Conservation (phyloP, 176 grass and related monocot genomes). For the Avena eriantha region DNA sequence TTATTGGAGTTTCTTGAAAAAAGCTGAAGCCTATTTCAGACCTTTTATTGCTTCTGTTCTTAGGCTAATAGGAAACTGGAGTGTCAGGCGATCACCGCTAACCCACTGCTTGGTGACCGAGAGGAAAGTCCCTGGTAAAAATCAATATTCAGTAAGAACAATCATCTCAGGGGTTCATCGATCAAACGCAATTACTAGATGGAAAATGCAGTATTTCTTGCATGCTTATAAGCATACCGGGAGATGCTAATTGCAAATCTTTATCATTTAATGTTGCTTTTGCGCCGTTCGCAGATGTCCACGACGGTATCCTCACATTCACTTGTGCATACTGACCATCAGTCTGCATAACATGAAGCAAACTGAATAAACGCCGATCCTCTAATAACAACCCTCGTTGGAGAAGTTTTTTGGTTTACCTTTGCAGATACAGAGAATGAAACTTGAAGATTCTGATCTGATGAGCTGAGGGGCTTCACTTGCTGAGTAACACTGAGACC, state of each 20-base stretch:
- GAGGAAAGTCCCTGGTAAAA: conserved; percentile 68
- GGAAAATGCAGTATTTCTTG: neutral
- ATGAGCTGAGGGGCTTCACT: conserved; percentile 58
- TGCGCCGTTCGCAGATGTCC: conserved; percentile 64
- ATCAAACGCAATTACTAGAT: neutral
- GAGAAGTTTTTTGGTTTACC: conserved; percentile 28
- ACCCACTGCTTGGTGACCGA: conserved; percentile 66
- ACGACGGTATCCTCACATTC: conserved; percentile 80
- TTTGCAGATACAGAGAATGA: conserved; percentile 65
- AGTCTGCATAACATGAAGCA: conserved; percentile 43
- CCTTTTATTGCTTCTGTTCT: conserved; percentile 85
- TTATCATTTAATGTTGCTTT: conserved; percentile 70
- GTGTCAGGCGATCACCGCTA: conserved; percentile 58
- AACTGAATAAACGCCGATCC: conserved; percentile 16
- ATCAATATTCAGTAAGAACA: neutral
- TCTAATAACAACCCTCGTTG: no score
- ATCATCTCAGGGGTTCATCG: neutral
- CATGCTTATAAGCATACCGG: conserved; percentile 52
- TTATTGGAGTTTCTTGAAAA: neutral
- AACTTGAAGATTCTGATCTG: conserved; percentile 63
- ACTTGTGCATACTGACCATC: conserved; percentile 56
- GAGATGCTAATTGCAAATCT: conserved; percentile 51
- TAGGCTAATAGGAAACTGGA: conserved; percentile 68
- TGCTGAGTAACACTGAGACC: conserved; percentile 65
- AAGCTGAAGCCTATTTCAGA: conserved; percentile 7